These are phyloP conservation scores for Rauvolfia tetraphylla DNA, from an alignment of 257 asterid genomes.

Conservation along the genomic window DNA sequence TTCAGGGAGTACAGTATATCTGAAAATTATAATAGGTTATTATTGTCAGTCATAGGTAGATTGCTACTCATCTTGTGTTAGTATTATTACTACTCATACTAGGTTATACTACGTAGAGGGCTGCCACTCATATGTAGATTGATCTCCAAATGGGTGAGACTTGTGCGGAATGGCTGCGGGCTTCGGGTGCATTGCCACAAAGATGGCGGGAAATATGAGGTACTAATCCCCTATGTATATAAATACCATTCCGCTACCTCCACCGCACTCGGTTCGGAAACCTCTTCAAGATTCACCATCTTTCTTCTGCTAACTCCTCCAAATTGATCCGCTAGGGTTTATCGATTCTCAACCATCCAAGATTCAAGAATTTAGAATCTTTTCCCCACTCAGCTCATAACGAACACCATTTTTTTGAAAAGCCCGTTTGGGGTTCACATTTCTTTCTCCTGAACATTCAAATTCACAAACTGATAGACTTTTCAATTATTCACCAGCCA, in stretches of 20 bases:
- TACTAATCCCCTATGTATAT: neutral
- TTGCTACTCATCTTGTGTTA: too few relatives aligned
- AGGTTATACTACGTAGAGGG: too few relatives aligned
- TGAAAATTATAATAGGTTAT: too few relatives aligned
- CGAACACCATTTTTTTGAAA: neutral
- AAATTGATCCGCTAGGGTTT: neutral
- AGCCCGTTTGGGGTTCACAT: neutral
- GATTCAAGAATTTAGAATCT: neutral
- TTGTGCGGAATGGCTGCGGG: too few relatives aligned
- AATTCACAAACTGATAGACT: neutral
- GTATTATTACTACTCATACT: too few relatives aligned
- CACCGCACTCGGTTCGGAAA: too few relatives aligned
- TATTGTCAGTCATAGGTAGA: too few relatives aligned
- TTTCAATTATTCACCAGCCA: neutral
- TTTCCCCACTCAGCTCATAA: neutral
- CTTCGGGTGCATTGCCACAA: too few relatives aligned
- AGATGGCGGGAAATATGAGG: slow-evolving; percentile 5
- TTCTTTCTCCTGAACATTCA: neutral
- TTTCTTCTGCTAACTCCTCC: neutral
- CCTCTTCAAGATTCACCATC: neutral
- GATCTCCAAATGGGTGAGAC: too few relatives aligned
- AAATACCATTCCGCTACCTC: neutral
- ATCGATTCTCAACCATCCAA: neutral
- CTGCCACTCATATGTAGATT: too few relatives aligned
- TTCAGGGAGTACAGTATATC: too few relatives aligned